Conservation (phyloP, 176 grass and related monocot genomes). For the Ensete ventricosum region DNA sequence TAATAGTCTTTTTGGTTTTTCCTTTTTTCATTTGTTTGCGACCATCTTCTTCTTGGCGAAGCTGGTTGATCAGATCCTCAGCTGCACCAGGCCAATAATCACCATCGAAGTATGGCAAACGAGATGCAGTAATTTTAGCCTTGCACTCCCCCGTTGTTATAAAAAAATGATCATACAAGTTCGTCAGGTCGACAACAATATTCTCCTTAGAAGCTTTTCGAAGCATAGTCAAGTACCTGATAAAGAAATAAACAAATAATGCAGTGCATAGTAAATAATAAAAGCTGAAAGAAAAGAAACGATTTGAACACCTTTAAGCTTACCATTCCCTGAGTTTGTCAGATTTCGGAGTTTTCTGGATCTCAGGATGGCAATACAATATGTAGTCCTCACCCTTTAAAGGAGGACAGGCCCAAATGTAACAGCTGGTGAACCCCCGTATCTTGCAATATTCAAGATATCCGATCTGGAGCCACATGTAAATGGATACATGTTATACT, state of each 20-base stretch:
- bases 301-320: background rate
- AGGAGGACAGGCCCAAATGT: slow-evolving; percentile 99
- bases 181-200: slow-evolving; percentile 89
- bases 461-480: slow-evolving; percentile 71
- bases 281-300: background rate
- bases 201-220: slow-evolving; percentile 79
- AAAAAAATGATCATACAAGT: slow-evolving; percentile 95
- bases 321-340: slow-evolving; percentile 96
- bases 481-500: background rate
- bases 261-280: slow-evolving; percentile 1
- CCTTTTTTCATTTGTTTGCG: slow-evolving; percentile 83
- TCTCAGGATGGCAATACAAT: slow-evolving; percentile 99
- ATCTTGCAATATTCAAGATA: slow-evolving; percentile 99
- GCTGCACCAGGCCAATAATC: slow-evolving; percentile 99
- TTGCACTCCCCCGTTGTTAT: slow-evolving; percentile 58
- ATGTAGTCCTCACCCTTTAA: slow-evolving; percentile 99
- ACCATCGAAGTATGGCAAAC: slow-evolving; percentile 93
- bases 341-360: slow-evolving; percentile 98
- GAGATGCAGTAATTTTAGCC: slow-evolving; percentile 84
- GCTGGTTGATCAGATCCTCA: slow-evolving; percentile 97
- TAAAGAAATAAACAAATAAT: slow-evolving; percentile 4
- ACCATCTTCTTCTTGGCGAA: slow-evolving; percentile 92
- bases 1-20: slow-evolving; percentile 89
- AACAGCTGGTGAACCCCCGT: slow-evolving; percentile 97
- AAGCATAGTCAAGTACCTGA: slow-evolving; percentile 97